Percentiles rank a stretch among this genome's conserved stretches.
phyloP scores from a whole-genome alignment of 805 yeast genomes.

The Scheffersomyces spartinae region DNA sequence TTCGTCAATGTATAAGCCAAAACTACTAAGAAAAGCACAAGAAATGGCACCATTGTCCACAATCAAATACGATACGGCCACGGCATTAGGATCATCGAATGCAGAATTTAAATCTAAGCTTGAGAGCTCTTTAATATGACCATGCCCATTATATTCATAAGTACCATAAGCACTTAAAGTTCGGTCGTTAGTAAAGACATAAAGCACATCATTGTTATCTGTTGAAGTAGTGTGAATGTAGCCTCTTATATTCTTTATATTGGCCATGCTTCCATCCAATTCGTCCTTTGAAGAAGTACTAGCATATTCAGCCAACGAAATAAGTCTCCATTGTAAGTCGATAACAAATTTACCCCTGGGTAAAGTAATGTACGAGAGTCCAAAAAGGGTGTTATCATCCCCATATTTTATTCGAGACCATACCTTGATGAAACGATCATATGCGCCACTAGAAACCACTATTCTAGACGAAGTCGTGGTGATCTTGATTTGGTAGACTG shows the following conservation, averaged over 20 bases:
- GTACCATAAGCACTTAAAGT: constrained; percentile 60
- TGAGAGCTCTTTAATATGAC: constrained; percentile 48
- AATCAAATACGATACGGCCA: too few relatives aligned
- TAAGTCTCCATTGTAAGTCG: constrained; percentile 44
- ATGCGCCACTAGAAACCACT: constrained; percentile 45
- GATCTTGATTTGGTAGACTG: constrained; percentile 44
- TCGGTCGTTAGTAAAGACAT: constrained; percentile 39
- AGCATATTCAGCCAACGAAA: too few relatives aligned
- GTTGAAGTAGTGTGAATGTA: constrained; percentile 18
- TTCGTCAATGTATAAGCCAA: too few relatives aligned
- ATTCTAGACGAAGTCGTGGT: constrained; percentile 61
- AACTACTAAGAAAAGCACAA: too few relatives aligned
- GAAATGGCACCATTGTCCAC: too few relatives aligned
- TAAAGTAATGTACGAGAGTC: constrained; percentile 58
- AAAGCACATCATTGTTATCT: constrained; percentile 21
- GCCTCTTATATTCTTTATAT: constrained; percentile 21
- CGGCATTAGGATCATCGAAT: too few relatives aligned
- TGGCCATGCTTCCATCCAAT: constrained; percentile 20
- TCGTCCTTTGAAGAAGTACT: too few relatives aligned
- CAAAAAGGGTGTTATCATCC: constrained; percentile 45
- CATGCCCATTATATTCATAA: constrained; percentile 47
- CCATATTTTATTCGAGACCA: constrained; percentile 73
- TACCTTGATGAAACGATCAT: constrained; percentile 59
- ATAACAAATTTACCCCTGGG: constrained; percentile 37
- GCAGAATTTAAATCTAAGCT: constrained; percentile 21